phyloP scores from a whole-genome alignment of 106 monocot species.

The Allium sativum region DNA sequence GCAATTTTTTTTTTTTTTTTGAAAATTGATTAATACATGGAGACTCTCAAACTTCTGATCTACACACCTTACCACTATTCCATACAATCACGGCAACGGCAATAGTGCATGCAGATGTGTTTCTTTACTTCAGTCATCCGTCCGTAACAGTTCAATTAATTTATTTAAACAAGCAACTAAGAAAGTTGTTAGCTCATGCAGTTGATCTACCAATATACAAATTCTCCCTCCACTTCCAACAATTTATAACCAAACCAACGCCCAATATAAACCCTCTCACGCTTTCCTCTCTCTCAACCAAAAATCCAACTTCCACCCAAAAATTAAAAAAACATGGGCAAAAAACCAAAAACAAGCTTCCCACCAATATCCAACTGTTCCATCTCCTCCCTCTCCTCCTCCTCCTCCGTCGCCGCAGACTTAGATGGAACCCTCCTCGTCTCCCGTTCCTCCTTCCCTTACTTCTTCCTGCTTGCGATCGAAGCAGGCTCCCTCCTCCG shows the following conservation, averaged over 20 bases:
- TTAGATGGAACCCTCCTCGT: constrained; percentile 82
- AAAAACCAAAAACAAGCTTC: constrained; percentile 12
- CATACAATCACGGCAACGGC: too few species aligned
- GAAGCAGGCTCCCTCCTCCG: constrained; percentile 76
- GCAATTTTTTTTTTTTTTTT: too few species aligned
- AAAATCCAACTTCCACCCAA: not conserved
- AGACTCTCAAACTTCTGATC: too few species aligned
- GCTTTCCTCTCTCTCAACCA: not conserved
- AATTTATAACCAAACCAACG: not conserved
- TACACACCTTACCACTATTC: too few species aligned
- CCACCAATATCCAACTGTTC: constrained; percentile 30
- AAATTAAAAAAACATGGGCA: not conserved
- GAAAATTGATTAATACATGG: too few species aligned
- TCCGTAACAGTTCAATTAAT: too few species aligned
- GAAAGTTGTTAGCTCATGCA: not conserved
- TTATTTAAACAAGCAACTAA: too few species aligned
- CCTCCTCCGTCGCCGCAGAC: constrained; percentile 57
- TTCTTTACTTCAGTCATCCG: too few species aligned
- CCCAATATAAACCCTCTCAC: not conserved
- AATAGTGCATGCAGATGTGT: too few species aligned
- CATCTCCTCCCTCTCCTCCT: constrained; percentile 13
- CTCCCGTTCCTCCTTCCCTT: constrained; percentile 71
- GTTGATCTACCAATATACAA: not conserved
- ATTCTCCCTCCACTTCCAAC: not conserved
- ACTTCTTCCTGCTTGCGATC: constrained; percentile 79